Percentiles rank a stretch among this genome's conserved stretches.
phyloP scores from a whole-genome alignment of 164 flowering plant species.

The Macadamia tetraphylla region DNA sequence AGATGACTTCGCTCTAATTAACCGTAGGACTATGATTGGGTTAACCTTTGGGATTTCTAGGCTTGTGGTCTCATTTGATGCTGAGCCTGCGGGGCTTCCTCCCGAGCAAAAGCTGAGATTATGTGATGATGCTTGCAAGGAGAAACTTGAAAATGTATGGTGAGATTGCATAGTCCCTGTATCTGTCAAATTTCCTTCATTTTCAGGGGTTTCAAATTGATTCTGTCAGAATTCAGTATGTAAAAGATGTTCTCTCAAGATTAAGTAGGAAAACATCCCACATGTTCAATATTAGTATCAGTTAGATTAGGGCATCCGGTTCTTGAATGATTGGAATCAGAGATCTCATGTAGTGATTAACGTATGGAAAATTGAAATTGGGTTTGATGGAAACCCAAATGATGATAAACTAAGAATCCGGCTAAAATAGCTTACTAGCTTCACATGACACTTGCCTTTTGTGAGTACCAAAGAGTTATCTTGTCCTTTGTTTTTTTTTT shows the following conservation, averaged over 20 bases:
- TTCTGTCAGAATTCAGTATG: background rate
- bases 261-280: background rate
- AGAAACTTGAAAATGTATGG: slow-evolving; percentile 99
- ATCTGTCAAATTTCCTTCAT: background rate
- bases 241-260: background rate
- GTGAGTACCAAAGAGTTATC: too few relatives aligned
- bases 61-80: slow-evolving; percentile 27
- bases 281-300: too few relatives aligned
- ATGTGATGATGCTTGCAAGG: slow-evolving; percentile 77
- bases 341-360: too few relatives aligned
- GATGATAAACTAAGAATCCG: too few relatives aligned
- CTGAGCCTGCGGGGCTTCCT: slow-evolving; percentile 79
- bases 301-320: too few relatives aligned
- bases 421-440: too few relatives aligned
- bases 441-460: too few relatives aligned
- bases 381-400: background rate
- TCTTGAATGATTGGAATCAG: background rate
- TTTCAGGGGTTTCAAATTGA: background rate
- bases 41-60: slow-evolving; percentile 38
- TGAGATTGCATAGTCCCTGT: slow-evolving; percentile 54
- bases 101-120: slow-evolving; percentile 76
- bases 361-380: background rate
- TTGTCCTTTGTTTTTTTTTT: too few relatives aligned
- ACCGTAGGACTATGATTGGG: slow-evolving; percentile 50
- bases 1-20: slow-evolving; percentile 14